Conservation (phyloP, 495 filamentous ascomycete genomes). For the Annulohypoxylon nitens region DNA sequence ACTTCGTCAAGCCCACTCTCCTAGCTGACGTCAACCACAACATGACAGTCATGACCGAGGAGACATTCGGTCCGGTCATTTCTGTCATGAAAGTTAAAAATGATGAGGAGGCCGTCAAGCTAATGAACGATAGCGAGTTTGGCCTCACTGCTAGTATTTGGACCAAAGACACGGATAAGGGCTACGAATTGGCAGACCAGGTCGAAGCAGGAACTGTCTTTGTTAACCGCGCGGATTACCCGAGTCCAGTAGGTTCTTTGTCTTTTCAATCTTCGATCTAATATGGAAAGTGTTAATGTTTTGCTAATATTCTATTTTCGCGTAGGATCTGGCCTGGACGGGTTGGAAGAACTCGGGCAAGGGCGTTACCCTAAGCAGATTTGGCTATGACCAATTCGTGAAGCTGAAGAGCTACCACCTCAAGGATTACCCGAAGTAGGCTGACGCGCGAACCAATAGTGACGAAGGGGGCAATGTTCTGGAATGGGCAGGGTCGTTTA, state of each 20-base stretch:
- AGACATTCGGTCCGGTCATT: constrained; percentile 96
- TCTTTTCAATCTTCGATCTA: constrained; percentile 6
- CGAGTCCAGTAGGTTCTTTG: constrained; percentile 79
- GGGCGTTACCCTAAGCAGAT: constrained; percentile 88
- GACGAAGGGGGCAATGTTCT: constrained; percentile 12
- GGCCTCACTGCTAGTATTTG: constrained; percentile 97
- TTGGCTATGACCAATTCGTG: constrained; percentile 94
- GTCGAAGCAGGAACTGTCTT: constrained; percentile 97
- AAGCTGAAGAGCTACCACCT: constrained; percentile 97
- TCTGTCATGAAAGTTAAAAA: constrained; percentile 90
- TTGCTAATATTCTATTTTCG: constrained; percentile 40
- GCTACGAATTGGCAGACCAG: constrained; percentile 80
- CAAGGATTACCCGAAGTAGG: constrained; percentile 83
- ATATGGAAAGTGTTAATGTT: constrained; percentile 34
- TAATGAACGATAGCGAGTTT: constrained; percentile 97
- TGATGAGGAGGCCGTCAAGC: constrained; percentile 82
- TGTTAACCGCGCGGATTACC: constrained; percentile 94
- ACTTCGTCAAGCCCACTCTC: constrained; percentile 88
- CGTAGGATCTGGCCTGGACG: constrained; percentile 94
- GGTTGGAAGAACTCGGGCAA: constrained; percentile 98
- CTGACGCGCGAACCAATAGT: constrained; percentile 34
- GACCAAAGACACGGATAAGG: constrained; percentile 87
- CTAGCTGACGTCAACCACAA: constrained; percentile 83
- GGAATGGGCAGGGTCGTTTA: constrained; percentile 21
- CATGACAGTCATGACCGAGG: constrained; percentile 94